These are phyloP conservation scores for Pythium plurisporium DNA, from an alignment of 352 stramenopile species.

Conservation along the genomic window DNA sequence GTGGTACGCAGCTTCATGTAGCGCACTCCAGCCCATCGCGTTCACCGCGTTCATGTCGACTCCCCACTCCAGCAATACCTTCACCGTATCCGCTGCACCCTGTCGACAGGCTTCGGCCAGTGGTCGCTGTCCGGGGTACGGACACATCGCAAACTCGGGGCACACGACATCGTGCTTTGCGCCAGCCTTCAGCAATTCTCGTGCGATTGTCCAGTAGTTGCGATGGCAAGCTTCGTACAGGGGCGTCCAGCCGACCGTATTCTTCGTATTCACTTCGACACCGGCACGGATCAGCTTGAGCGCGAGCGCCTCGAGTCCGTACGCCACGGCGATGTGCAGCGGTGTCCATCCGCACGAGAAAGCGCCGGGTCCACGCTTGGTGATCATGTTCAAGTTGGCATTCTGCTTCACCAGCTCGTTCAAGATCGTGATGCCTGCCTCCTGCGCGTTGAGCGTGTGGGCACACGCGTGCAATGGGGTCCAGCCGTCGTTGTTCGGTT, in stretches of 20 bases:
- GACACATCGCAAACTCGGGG: constrained; percentile 74
- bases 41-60: constrained; percentile 79
- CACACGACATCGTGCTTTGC: constrained; percentile 63
- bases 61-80: constrained; percentile 72
- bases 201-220: constrained; percentile 53
- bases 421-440: constrained; percentile 69
- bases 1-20: constrained; percentile 79
- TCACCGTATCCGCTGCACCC: constrained; percentile 56
- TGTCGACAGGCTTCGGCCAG: constrained; percentile 70
- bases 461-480: constrained; percentile 72
- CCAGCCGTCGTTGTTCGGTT: constrained; percentile 78
- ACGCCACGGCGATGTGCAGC: constrained; percentile 72
- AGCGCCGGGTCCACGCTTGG: constrained; percentile 56
- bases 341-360: constrained; percentile 79
- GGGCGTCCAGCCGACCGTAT: constrained; percentile 71
- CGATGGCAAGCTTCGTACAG: constrained; percentile 76
- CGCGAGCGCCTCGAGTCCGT: constrained; percentile 64
- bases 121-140: constrained; percentile 58
- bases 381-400: constrained; percentile 56
- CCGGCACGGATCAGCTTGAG: constrained; percentile 73
- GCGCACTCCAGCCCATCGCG: constrained; percentile 66
- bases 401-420: constrained; percentile 58
- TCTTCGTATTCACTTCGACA: constrained; percentile 60
- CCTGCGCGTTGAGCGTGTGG: constrained; percentile 64
- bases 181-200: constrained; percentile 61